A percentile compares a stretch with the other conserved stretches of the same genome.
Conservation (phyloP, 805 yeast genomes). For the Metschnikowia henanensis region DNA sequence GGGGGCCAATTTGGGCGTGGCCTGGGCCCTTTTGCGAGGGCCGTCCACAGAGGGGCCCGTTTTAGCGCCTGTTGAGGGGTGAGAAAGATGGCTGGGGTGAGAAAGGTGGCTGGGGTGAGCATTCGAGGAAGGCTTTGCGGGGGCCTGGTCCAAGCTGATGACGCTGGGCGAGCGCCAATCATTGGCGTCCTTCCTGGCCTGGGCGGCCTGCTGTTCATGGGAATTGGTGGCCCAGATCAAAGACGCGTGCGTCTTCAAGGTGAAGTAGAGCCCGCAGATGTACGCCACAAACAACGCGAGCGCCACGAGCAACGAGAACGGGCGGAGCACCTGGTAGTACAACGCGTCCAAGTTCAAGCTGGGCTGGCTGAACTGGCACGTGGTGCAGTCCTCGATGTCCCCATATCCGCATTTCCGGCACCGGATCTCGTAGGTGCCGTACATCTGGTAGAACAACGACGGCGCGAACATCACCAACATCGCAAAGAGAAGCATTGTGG, state of each 20-base stretch:
- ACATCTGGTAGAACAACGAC: slow-evolving; percentile 83
- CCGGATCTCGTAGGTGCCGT: slow-evolving; percentile 78
- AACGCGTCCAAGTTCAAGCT: slow-evolving; percentile 67
- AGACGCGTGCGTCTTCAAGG: slow-evolving; percentile 94
- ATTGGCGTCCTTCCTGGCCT: slow-evolving; percentile 23
- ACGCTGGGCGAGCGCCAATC: slow-evolving; percentile 38
- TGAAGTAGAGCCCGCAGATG: slow-evolving; percentile 86
- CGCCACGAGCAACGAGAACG: slow-evolving; percentile 82
- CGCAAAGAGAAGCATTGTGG: slow-evolving; percentile 92
- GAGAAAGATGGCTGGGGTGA: background rate
- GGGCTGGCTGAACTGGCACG: slow-evolving; percentile 78
- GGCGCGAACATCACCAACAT: slow-evolving; percentile 92
- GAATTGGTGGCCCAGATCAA: slow-evolving; percentile 79
- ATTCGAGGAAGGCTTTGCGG: no score
- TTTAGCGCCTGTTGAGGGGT: background rate
- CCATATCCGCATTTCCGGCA: slow-evolving; percentile 55
- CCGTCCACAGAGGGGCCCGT: background rate
- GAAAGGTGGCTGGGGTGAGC: slow-evolving; percentile 1
- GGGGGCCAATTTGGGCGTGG: slow-evolving; percentile 7
- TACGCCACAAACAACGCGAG: slow-evolving; percentile 79
- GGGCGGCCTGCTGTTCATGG: slow-evolving; percentile 29
- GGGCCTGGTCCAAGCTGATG: slow-evolving; percentile 26
- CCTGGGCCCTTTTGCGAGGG: slow-evolving; percentile 3
- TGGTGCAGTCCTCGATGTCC: slow-evolving; percentile 49
- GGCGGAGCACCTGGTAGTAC: slow-evolving; percentile 69